Evolutionary conservation across 1,284 basidiomycete species (phyloP).

Genomic region (Exsudoporus floridanus): DNA sequence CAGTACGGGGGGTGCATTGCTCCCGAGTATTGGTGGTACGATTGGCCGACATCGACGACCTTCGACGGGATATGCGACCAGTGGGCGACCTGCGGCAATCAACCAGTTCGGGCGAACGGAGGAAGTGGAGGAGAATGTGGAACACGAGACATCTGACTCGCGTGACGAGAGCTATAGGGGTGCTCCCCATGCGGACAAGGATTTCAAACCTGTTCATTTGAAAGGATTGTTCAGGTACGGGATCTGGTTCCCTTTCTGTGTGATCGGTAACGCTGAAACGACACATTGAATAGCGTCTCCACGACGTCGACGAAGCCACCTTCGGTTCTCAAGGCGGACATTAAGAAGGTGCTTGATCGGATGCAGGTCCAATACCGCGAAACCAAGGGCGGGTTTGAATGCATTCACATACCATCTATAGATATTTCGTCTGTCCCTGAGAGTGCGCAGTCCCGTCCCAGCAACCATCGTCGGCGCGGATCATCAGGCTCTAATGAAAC

Average conservation of each 20-base stretch:
- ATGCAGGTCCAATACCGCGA: slow-evolving; percentile 95
- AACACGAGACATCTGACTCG: slow-evolving; percentile 41
- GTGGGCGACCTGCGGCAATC: slow-evolving; percentile 44
- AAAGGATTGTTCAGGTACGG: slow-evolving; percentile 85
- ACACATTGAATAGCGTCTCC: slow-evolving; percentile 62
- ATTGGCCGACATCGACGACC: slow-evolving; percentile 66
- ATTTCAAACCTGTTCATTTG: slow-evolving; percentile 85
- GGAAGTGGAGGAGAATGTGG: slow-evolving; percentile 44
- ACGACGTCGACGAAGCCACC: slow-evolving; percentile 94
- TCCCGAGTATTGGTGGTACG: slow-evolving; percentile 50
- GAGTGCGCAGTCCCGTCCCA: slow-evolving; percentile 32
- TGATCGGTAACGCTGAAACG: slow-evolving; percentile 1
- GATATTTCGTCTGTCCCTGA: slow-evolving; percentile 74
- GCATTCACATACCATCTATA: slow-evolving; percentile 92
- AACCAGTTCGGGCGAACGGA: slow-evolving; percentile 52
- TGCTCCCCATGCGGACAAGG: slow-evolving; percentile 52
- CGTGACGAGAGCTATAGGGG: slow-evolving; percentile 36
- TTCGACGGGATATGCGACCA: slow-evolving; percentile 56
- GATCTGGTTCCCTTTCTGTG: background rate
- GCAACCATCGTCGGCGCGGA: slow-evolving; percentile 48
- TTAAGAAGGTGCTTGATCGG: slow-evolving; percentile 84
- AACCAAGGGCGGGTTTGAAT: slow-evolving; percentile 91
- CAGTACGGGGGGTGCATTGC: slow-evolving; percentile 65
- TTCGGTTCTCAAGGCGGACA: slow-evolving; percentile 77
- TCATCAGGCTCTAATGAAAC: slow-evolving; percentile 52